These are phyloP conservation scores for Przewalskia tangutica DNA, from an alignment of 257 asterid species.

Conservation along the genomic window DNA sequence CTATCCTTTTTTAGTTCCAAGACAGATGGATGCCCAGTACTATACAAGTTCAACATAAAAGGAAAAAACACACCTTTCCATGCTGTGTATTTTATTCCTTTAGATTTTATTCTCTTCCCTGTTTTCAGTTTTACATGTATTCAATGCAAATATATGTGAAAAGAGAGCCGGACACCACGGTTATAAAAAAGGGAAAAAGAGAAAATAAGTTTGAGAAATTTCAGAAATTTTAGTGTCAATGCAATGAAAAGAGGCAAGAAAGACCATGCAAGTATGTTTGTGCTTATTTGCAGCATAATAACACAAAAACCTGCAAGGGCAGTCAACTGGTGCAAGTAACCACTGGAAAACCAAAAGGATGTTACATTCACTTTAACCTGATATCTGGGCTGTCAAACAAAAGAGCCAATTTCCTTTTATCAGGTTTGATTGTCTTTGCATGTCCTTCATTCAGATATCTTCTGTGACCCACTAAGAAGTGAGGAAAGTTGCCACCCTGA, in stretches of 20 bases:
- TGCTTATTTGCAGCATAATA: background rate
- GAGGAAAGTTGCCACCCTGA: constrained; percentile 97
- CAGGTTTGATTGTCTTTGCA: constrained; percentile 80
- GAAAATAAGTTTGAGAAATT: background rate
- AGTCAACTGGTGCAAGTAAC: background rate
- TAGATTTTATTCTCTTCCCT: background rate
- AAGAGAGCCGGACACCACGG: background rate
- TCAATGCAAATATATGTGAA: background rate
- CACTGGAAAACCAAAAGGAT: background rate
- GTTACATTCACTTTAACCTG: constrained; percentile 35
- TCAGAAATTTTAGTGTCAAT: background rate
- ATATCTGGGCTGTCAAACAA: constrained; percentile 67
- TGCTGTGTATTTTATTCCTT: background rate
- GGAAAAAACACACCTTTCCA: background rate
- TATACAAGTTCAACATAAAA: background rate
- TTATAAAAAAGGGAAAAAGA: background rate
- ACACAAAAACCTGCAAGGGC: background rate
- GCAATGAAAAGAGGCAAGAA: background rate
- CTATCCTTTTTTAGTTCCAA: background rate
- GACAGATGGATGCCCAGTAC: background rate
- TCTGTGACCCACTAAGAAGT: constrained; percentile 94
- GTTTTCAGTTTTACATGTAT: background rate
- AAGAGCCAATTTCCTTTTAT: constrained; percentile 81
- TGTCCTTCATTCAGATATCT: constrained; percentile 88
- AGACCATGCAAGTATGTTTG: background rate